A percentile compares a stretch with the other conserved stretches of the same genome.
Evolutionary conservation across 2,329 filamentous ascomycete genomes (phyloP).

Genomic region (Colletotrichum phormii): DNA sequence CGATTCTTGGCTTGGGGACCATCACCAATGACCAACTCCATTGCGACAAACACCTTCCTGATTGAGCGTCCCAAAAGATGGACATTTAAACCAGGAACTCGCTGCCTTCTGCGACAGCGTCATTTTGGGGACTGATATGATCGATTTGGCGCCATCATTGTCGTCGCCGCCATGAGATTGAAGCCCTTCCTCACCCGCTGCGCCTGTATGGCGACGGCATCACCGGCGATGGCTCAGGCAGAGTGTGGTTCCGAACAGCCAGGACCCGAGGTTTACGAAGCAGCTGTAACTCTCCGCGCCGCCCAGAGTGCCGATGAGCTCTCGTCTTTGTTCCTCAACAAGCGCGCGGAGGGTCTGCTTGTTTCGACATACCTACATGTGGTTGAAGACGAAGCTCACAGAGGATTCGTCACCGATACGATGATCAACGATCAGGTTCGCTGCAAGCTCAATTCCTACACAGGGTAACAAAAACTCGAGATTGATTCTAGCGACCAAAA

Average conservation of each 20-base stretch:
- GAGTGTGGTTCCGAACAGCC: conserved; percentile 1
- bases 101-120: background rate
- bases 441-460: too few relatives aligned
- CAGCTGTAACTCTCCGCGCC: background rate
- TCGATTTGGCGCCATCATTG: too few relatives aligned
- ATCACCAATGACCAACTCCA: conserved; percentile 13
- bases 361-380: conserved; percentile 30
- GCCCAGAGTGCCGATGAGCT: conserved; percentile 3
- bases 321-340: background rate
- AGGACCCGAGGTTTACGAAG: background rate
- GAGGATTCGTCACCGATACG: conserved; percentile 16
- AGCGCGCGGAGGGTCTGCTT: conserved; percentile 11
- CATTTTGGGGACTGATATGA: background rate
- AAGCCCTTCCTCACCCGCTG: background rate
- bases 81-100: background rate
- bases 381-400: conserved; percentile 18
- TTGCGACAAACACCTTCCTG: conserved; percentile 19
- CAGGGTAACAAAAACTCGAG: background rate
- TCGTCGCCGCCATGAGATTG: background rate
- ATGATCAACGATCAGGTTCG: conserved; percentile 27
- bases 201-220: background rate
- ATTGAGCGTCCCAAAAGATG: background rate
- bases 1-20: background rate
- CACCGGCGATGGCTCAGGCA: background rate
- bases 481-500: background rate